A percentile compares a stretch with the other conserved stretches of the same genome.
phyloP scores from a whole-genome alignment of 305 asterid genomes.

The Ilex paraguariensis region DNA sequence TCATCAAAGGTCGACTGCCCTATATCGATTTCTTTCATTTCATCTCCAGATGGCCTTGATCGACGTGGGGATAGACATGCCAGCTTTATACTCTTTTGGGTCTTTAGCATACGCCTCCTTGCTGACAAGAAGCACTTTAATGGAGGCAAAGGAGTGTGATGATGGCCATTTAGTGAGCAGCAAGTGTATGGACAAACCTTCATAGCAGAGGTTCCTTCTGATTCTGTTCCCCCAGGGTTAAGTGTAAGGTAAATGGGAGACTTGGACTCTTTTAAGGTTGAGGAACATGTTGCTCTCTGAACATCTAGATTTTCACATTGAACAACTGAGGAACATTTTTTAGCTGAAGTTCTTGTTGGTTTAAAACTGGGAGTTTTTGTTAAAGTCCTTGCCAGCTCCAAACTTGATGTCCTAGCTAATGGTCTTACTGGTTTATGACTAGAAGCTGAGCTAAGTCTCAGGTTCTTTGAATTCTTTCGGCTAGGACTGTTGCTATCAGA shows the following conservation, averaged over 20 bases:
- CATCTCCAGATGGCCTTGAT: slow-evolving; percentile 16
- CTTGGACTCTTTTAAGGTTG: slow-evolving; percentile 69
- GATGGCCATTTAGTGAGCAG: background rate
- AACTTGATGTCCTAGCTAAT: slow-evolving; percentile 24
- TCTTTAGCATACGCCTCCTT: background rate
- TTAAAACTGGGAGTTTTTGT: slow-evolving; percentile 62
- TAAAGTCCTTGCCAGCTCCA: slow-evolving; percentile 36
- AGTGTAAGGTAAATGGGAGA: slow-evolving; percentile 64
- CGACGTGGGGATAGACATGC: slow-evolving; percentile 23
- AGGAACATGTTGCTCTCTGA: slow-evolving; percentile 67
- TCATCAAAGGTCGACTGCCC: slow-evolving; percentile 10
- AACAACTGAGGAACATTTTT: slow-evolving; percentile 35
- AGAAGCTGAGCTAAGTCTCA: slow-evolving; percentile 20
- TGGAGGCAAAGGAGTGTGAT: background rate
- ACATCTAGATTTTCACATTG: slow-evolving; percentile 34
- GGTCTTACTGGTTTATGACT: slow-evolving; percentile 28
- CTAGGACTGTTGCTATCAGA: slow-evolving; percentile 17
- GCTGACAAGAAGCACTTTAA: background rate
- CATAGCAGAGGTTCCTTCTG: slow-evolving; percentile 29
- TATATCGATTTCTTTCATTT: background rate
- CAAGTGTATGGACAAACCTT: background rate
- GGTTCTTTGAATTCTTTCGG: slow-evolving; percentile 16
- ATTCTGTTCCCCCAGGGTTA: slow-evolving; percentile 57
- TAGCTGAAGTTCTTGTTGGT: slow-evolving; percentile 36
- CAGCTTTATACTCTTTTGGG: slow-evolving; percentile 13